A percentile compares a stretch with the other conserved stretches of the same genome.
phyloP scores from a whole-genome alignment of 805 yeast species.

The Candida sphagnicola region DNA sequence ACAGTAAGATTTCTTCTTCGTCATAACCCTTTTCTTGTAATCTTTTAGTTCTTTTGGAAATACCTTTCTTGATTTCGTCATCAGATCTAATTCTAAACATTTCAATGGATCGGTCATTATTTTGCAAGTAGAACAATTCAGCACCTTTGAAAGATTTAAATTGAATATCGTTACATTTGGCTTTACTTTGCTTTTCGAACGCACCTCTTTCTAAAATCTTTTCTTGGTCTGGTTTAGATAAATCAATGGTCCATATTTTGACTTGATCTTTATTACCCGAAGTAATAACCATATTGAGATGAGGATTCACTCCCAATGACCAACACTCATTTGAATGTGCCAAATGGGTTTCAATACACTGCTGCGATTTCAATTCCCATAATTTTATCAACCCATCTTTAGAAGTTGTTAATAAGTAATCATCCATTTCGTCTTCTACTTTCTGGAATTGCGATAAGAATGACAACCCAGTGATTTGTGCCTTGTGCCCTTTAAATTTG shows the following conservation, averaged over 20 bases:
- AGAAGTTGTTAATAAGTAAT: conserved; percentile 70
- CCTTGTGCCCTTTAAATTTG: conserved; percentile 85
- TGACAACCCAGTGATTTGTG: conserved; percentile 74
- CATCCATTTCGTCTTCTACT: conserved; percentile 52
- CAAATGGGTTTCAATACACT: conserved; percentile 90
- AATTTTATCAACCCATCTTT: conserved; percentile 90
- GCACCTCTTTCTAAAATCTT: conserved; percentile 54
- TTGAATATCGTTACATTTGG: conserved; percentile 58
- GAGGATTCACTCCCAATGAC: conserved; percentile 56
- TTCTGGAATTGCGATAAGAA: conserved; percentile 34
- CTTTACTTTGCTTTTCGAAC: conserved; percentile 72
- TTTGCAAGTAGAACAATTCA: conserved; percentile 65
- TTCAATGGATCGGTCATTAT: conserved; percentile 78
- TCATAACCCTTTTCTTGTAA: conserved; percentile 64
- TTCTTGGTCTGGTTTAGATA: conserved; percentile 46
- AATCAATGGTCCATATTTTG: conserved; percentile 76
- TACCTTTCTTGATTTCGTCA: conserved; percentile 76
- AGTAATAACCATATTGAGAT: conserved; percentile 52
- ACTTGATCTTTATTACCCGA: conserved; percentile 78
- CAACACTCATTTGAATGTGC: conserved; percentile 95
- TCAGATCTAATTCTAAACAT: conserved; percentile 69
- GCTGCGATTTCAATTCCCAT: conserved; percentile 90
- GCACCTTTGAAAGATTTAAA: conserved; percentile 41
- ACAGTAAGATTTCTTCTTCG: conserved; percentile 49
- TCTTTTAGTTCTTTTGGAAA: conserved; percentile 73